Evolutionary conservation across 805 yeast genomes (phyloP).

Genomic region (Clavispora phyllophila): DNA sequence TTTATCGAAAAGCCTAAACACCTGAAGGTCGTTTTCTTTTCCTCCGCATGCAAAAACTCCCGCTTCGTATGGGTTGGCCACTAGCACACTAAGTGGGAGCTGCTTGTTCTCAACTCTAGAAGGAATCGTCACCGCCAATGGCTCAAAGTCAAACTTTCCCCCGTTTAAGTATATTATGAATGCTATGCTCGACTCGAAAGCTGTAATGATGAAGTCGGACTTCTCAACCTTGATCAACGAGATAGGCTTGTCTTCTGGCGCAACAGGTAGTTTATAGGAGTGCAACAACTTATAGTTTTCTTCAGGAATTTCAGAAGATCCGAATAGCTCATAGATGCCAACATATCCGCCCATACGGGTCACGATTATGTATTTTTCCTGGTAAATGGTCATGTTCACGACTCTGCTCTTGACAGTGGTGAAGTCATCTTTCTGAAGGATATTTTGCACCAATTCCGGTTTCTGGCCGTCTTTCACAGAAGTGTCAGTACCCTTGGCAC

Average conservation of each 20-base stretch:
- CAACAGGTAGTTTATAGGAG: slow-evolving; percentile 21
- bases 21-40: slow-evolving; percentile 66
- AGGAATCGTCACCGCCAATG: slow-evolving; percentile 16
- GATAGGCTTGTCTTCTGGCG: slow-evolving; percentile 26
- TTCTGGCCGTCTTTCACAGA: slow-evolving; percentile 62
- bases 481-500: slow-evolving; percentile 72
- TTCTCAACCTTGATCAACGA: slow-evolving; percentile 25
- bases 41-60: slow-evolving; percentile 80
- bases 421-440: slow-evolving; percentile 26
- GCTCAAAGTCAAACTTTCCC: slow-evolving; percentile 26
- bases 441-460: slow-evolving; percentile 51
- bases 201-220: slow-evolving; percentile 34
- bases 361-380: slow-evolving; percentile 34
- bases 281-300: slow-evolving; percentile 37
- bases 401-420: slow-evolving; percentile 30
- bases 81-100: slow-evolving; percentile 38
- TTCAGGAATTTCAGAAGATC: slow-evolving; percentile 22
- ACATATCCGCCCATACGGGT: slow-evolving; percentile 41
- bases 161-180: slow-evolving; percentile 33
- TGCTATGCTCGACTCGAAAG: slow-evolving; percentile 42
- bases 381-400: slow-evolving; percentile 24
- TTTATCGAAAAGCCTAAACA: slow-evolving; percentile 34
- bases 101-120: slow-evolving; percentile 8
- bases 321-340: slow-evolving; percentile 30
- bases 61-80: slow-evolving; percentile 41